phyloP scores from a whole-genome alignment of 257 asterid species.

The Scutellaria baicalensis region DNA sequence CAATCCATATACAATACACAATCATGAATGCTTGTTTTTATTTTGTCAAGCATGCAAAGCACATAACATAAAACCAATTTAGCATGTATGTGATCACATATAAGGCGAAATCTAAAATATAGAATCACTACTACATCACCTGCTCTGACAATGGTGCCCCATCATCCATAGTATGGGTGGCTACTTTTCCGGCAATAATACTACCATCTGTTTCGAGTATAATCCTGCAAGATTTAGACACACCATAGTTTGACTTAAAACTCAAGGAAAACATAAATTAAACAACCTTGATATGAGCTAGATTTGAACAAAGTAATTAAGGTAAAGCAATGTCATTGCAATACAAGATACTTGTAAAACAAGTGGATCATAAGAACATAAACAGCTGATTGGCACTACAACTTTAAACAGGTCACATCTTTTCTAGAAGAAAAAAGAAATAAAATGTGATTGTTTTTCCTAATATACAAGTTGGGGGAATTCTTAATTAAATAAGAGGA shows the following conservation, averaged over 20 bases:
- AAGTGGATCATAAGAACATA: neutral
- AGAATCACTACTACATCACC: conserved; percentile 32
- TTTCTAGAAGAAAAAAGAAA: neutral
- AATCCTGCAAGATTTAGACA: conserved; percentile 36
- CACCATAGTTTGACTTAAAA: neutral
- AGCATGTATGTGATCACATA: neutral
- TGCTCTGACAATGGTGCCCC: conserved; percentile 88
- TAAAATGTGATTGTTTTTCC: neutral
- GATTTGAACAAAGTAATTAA: neutral
- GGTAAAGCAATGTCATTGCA: neutral
- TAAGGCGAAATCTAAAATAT: neutral
- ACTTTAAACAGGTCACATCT: neutral
- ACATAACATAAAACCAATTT: neutral
- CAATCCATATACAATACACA: neutral
- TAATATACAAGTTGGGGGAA: neutral
- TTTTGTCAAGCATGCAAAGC: neutral
- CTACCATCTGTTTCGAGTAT: conserved; percentile 94
- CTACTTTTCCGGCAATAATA: conserved; percentile 81
- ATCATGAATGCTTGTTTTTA: no score
- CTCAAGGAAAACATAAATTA: neutral
- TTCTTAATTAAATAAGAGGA: neutral
- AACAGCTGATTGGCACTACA: neutral
- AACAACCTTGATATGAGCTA: neutral
- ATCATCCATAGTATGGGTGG: conserved; percentile 71
- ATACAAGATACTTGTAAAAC: neutral